Percentiles rank a stretch among this genome's conserved stretches.
Evolutionary conservation across 371 early-diverging fungal genomes (phyloP).

Genomic region (Funneliformis caledonium): DNA sequence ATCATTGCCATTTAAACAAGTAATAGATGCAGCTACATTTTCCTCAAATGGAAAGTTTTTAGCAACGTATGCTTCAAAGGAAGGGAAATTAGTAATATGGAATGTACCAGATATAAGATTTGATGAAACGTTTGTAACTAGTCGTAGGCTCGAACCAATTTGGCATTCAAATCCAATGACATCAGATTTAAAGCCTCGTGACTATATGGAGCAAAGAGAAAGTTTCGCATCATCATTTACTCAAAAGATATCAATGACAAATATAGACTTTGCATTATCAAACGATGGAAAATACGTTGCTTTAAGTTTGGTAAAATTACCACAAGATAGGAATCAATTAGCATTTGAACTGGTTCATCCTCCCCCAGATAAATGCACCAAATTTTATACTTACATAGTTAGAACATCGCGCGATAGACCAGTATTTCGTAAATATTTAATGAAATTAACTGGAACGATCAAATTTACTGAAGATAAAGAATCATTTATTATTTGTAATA

Average conservation of each 20-base stretch:
- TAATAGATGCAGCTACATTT: slow-evolving; percentile 10
- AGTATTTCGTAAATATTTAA: slow-evolving; percentile 4
- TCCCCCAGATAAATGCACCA: neutral
- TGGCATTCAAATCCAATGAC: neutral
- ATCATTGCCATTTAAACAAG: neutral
- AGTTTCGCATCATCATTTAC: slow-evolving; percentile 19
- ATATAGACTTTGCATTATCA: slow-evolving; percentile 27
- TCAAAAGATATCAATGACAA: neutral
- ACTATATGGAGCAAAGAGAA: slow-evolving; percentile 12
- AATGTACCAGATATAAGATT: neutral
- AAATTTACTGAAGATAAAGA: slow-evolving; percentile 8
- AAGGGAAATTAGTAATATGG: slow-evolving; percentile 23
- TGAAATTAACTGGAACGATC: slow-evolving; percentile 7
- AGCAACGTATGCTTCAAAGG: slow-evolving; percentile 13
- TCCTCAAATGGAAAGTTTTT: slow-evolving; percentile 11
- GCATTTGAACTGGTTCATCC: slow-evolving; percentile 18
- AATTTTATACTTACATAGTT: slow-evolving; percentile 5
- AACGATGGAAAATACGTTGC: slow-evolving; percentile 15
- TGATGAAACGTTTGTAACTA: neutral
- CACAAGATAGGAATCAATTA: neutral
- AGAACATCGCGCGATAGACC: neutral
- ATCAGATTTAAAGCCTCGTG: neutral
- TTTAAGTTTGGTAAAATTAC: slow-evolving; percentile 12
- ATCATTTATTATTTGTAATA: slow-evolving; percentile 11
- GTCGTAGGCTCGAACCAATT: neutral